phyloP scores from a whole-genome alignment of 2,329 filamentous ascomycete genomes.

The Elsinoe fawcettii region DNA sequence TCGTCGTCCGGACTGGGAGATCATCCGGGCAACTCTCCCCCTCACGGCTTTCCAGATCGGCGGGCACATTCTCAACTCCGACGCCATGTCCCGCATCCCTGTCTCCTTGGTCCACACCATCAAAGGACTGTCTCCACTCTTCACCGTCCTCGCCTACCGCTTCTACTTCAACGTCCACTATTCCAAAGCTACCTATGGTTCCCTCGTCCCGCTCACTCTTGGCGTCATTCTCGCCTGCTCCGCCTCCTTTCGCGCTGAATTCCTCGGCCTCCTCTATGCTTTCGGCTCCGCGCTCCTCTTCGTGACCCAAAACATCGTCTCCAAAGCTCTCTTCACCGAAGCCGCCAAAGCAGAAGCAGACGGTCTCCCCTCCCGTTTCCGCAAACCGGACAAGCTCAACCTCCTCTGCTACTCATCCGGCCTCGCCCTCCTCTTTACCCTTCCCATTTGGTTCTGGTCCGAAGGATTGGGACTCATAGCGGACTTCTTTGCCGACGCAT shows the following conservation, averaged over 20 bases:
- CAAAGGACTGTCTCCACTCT: slow-evolving; percentile 90
- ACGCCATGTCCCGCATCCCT: slow-evolving; percentile 87
- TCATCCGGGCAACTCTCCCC: slow-evolving; percentile 81
- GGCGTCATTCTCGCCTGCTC: slow-evolving; percentile 97
- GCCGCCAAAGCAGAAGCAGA: slow-evolving; percentile 78
- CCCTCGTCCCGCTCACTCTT: slow-evolving; percentile 65
- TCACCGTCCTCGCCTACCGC: slow-evolving; percentile 90
- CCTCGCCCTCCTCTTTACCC: slow-evolving; percentile 78
- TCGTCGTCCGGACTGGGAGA: slow-evolving; percentile 67
- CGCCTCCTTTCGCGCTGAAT: slow-evolving; percentile 65
- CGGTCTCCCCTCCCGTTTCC: slow-evolving; percentile 51
- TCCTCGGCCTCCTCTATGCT: slow-evolving; percentile 83
- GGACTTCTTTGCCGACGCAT: slow-evolving; percentile 75
- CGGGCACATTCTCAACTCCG: slow-evolving; percentile 88
- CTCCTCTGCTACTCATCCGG: slow-evolving; percentile 94
- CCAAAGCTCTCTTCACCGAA: slow-evolving; percentile 95
- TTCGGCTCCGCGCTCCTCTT: slow-evolving; percentile 89
- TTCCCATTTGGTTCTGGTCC: slow-evolving; percentile 87
- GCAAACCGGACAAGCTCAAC: slow-evolving; percentile 94
- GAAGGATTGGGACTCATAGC: slow-evolving; percentile 72
- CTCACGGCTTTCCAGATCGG: slow-evolving; percentile 87
- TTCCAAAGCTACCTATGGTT: slow-evolving; percentile 76
- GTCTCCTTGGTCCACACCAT: slow-evolving; percentile 97
- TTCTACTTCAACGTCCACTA: slow-evolving; percentile 84
- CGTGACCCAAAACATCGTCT: slow-evolving; percentile 97